A percentile compares a stretch with the other conserved stretches of the same genome.
phyloP scores from a whole-genome alignment of 768 basidiomycete genomes.

The Trametes cinnabarina region DNA sequence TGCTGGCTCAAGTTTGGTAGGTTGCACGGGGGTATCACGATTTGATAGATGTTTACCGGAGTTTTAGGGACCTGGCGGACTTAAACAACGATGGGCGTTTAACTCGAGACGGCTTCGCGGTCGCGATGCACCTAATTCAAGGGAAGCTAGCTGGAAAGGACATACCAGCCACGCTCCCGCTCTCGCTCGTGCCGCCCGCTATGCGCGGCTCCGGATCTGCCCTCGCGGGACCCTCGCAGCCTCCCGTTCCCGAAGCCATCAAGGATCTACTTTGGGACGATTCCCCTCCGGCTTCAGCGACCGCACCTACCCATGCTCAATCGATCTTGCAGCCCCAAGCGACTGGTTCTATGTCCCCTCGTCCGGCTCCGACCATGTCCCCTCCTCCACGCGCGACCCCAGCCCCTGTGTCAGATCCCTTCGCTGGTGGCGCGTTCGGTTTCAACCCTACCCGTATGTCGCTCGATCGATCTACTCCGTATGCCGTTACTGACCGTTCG shows the following conservation, averaged over 20 bases:
- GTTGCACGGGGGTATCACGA: conserved; percentile 27
- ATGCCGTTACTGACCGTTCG: neutral
- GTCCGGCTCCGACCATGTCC: conserved; percentile 12
- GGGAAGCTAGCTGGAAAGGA: conserved; percentile 77
- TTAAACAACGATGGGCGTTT: conserved; percentile 83
- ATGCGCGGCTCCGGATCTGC: conserved; percentile 50
- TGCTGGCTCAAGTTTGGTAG: conserved; percentile 90
- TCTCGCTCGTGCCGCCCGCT: conserved; percentile 77
- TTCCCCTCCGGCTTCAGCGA: conserved; percentile 31
- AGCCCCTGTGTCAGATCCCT: conserved; percentile 18
- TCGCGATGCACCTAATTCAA: conserved; percentile 93
- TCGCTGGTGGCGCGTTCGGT: conserved; percentile 50
- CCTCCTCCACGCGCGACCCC: conserved; percentile 16
- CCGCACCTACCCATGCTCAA: conserved; percentile 42
- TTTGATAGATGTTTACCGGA: neutral
- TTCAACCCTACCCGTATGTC: conserved; percentile 29
- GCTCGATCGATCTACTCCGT: neutral
- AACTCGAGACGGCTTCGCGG: conserved; percentile 90
- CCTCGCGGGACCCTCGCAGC: conserved; percentile 40
- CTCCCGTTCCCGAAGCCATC: conserved; percentile 37
- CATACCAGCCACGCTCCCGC: conserved; percentile 68
- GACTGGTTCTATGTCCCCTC: conserved; percentile 21
- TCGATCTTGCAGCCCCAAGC: conserved; percentile 32
- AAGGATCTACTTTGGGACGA: conserved; percentile 49
- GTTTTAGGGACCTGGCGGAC: conserved; percentile 86